phyloP scores from a whole-genome alignment of 805 yeast species.

The Myxozyma mucilagina region DNA sequence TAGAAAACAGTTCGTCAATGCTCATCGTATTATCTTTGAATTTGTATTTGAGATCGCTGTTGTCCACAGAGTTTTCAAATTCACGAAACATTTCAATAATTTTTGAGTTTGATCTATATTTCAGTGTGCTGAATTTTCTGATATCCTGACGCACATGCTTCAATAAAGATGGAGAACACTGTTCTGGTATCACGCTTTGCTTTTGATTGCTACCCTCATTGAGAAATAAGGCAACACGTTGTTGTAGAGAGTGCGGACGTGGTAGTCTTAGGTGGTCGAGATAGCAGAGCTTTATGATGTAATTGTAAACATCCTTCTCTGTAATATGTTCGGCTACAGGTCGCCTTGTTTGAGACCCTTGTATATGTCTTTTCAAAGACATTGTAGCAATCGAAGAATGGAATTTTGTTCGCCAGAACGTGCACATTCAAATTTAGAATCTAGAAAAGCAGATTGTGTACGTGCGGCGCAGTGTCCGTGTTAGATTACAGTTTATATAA shows the following conservation, averaged over 20 bases:
- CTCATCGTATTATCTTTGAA: slow-evolving; percentile 9
- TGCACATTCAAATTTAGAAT: too few relatives aligned
- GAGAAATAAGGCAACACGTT: slow-evolving; percentile 1
- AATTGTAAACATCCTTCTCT: slow-evolving; percentile 14
- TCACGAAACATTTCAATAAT: slow-evolving; percentile 11
- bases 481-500: too few relatives aligned
- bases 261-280: slow-evolving; percentile 16
- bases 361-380: not conserved
- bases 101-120: not conserved
- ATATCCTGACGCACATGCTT: slow-evolving; percentile 14
- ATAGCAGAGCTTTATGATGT: slow-evolving; percentile 7
- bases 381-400: not conserved
- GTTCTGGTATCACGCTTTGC: not conserved
- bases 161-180: slow-evolving; percentile 1
- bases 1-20: slow-evolving; percentile 8
- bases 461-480: too few relatives aligned
- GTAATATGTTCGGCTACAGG: slow-evolving; percentile 18
- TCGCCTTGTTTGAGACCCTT: slow-evolving; percentile 3
- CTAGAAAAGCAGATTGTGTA: too few relatives aligned
- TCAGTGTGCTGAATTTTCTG: slow-evolving; percentile 3
- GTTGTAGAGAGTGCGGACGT: slow-evolving; percentile 3
- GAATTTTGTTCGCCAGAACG: too few relatives aligned
- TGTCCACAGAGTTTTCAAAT: slow-evolving; percentile 3
- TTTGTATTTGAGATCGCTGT: slow-evolving; percentile 8
- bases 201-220: not conserved